Evolutionary conservation across 257 asterid genomes (phyloP).

Genomic region (Ligustrum vulgare): DNA sequence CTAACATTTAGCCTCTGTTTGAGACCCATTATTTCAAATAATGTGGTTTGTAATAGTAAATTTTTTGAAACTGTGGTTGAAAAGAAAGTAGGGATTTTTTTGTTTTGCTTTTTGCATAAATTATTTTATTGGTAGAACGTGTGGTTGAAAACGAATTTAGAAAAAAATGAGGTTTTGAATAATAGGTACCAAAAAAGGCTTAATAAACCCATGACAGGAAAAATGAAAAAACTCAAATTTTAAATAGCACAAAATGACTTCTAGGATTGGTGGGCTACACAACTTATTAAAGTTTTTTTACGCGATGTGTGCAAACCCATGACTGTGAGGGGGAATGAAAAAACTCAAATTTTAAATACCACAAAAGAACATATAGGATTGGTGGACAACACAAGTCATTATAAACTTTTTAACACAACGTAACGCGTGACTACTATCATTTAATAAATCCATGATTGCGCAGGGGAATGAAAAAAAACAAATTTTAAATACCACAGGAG

Average conservation of each 20-base stretch:
- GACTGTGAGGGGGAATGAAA: conserved; percentile 3
- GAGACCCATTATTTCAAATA: too few relatives aligned
- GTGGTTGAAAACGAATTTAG: too few relatives aligned
- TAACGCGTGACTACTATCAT: too few relatives aligned
- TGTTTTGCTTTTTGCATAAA: too few relatives aligned
- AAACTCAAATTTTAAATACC: conserved; percentile 14
- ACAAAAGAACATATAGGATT: not conserved
- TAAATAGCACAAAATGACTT: not conserved
- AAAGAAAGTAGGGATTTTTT: too few relatives aligned
- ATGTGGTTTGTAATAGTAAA: too few relatives aligned
- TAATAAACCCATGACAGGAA: not conserved
- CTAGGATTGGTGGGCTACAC: not conserved
- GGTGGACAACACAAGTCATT: not conserved
- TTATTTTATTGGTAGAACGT: too few relatives aligned
- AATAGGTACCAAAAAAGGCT: too few relatives aligned
- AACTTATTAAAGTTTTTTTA: not conserved
- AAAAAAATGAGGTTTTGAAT: too few relatives aligned
- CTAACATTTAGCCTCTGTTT: not conserved
- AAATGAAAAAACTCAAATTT: conserved; percentile 18
- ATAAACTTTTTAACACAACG: not conserved
- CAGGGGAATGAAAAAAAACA: conserved; percentile 12
- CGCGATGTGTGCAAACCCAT: not conserved
- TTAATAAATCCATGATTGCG: not conserved
- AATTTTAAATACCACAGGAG: not conserved
- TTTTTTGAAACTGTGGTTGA: too few relatives aligned